phyloP scores from a whole-genome alignment of 2,329 filamentous ascomycete species.

The Akanthomyces muscarius region DNA sequence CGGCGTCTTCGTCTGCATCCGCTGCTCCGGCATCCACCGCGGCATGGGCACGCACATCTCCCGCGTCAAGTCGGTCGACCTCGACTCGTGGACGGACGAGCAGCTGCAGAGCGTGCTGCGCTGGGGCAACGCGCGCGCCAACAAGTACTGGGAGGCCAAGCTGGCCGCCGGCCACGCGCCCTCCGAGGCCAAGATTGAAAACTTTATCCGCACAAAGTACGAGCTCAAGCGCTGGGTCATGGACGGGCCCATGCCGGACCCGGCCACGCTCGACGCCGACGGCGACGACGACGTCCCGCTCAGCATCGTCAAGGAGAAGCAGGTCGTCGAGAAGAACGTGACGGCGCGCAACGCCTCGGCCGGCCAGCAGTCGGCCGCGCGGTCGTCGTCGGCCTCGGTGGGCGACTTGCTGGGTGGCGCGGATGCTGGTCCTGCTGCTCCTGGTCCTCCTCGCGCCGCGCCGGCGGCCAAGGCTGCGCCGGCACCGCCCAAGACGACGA shows the following conservation, averaged over 20 bases:
- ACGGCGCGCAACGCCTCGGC: slow-evolving; percentile 54
- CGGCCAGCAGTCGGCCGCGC: slow-evolving; percentile 42
- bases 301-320: slow-evolving; percentile 63
- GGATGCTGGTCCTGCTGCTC: slow-evolving; percentile 33
- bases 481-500: slow-evolving; percentile 64
- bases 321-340: slow-evolving; percentile 57
- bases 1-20: slow-evolving; percentile 95
- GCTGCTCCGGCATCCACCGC: slow-evolving; percentile 96
- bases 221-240: slow-evolving; percentile 99
- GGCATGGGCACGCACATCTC: slow-evolving; percentile 99
- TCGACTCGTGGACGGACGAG: slow-evolving; percentile 98
- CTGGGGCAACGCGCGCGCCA: slow-evolving; percentile 95
- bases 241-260: slow-evolving; percentile 92
- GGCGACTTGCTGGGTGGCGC: slow-evolving; percentile 82
- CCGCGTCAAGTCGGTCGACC: slow-evolving; percentile 94
- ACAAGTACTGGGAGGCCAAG: slow-evolving; percentile 99
- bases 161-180: slow-evolving; percentile 85
- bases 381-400: slow-evolving; percentile 24
- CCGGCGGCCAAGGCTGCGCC: slow-evolving; percentile 46
- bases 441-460: slow-evolving; percentile 60
- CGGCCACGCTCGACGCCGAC: slow-evolving; percentile 76
- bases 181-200: slow-evolving; percentile 97
- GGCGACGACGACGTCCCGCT: slow-evolving; percentile 77
- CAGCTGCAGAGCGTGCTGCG: slow-evolving; percentile 88
- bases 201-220: slow-evolving; percentile 99